Evolutionary conservation across 768 basidiomycete genomes (phyloP), one percentile per base, ranked within the genome.

Genomic region (Stropharia rugosoannulata): DNA sequence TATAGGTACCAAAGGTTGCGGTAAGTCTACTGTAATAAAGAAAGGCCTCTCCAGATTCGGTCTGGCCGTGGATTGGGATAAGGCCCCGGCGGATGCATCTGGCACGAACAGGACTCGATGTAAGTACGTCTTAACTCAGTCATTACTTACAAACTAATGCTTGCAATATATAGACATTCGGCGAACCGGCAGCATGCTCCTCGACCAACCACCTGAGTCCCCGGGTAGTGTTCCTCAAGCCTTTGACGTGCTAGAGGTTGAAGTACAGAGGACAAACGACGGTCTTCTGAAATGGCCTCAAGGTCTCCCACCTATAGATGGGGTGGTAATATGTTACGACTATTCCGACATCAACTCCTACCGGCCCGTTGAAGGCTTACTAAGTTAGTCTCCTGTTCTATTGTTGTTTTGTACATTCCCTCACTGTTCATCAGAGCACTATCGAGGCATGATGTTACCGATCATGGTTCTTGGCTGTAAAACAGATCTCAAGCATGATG

Each of bases 401-500:
- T 46, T 39, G 25, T 15, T 7, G 19, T 19, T 37, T 18, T 47
- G 59, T 22, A 38, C 57, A 51, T 49, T 19, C 27, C 56, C 19
- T 32, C 58, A 38, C 48, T 19, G 35, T 11, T 15, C 10, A 63
- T 45, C 57, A 93, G 91, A 78, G 62, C 72, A 80, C 56, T 87
- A 83, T 69, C 74, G 72, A 62, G 73, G 77, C 49, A 71, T 83
- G 65, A 80, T 80, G 55, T 72, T 89, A 37, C 82, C 89, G 8
- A 73, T 82, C 22, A 78, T 96, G 43, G 89, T 93, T 11, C 75
- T 98, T 12, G 93, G 91, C 4, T 93, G 94, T 75, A 98, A 97
- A 69, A 86, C 87, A 5, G 91, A 96, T 65, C 73, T 88, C 16
- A 76, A 77, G 16, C 75, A 73, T 38, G 74, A 73, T 39, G 75